Evolutionary conservation across 805 yeast species (phyloP).

Genomic region (Suhomyces xylopsoci): DNA sequence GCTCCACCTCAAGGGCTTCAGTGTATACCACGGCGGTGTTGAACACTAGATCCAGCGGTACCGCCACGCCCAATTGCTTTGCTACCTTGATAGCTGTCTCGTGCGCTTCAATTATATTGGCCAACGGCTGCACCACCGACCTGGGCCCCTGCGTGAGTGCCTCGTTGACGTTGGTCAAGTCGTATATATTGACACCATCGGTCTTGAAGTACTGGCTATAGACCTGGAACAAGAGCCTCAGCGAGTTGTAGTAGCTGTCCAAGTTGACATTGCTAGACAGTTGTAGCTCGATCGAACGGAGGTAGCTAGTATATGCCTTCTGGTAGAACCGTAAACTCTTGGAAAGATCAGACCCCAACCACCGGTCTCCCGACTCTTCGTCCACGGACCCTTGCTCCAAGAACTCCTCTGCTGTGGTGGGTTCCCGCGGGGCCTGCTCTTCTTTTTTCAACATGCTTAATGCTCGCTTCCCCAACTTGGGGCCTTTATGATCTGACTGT

Average conservation of each 20-base stretch:
- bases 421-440: slow-evolving; percentile 13
- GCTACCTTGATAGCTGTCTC: slow-evolving; percentile 33
- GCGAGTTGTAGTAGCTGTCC: slow-evolving; percentile 59
- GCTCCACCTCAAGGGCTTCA: slow-evolving; percentile 42
- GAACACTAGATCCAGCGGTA: slow-evolving; percentile 44
- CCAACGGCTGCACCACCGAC: slow-evolving; percentile 41
- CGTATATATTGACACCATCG: slow-evolving; percentile 41
- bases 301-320: slow-evolving; percentile 48
- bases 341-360: slow-evolving; percentile 63
- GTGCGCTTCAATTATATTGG: slow-evolving; percentile 34
- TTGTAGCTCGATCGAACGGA: slow-evolving; percentile 27
- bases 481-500: slow-evolving; percentile 8
- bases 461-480: slow-evolving; percentile 17
- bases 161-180: slow-evolving; percentile 31
- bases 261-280: slow-evolving; percentile 9
- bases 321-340: slow-evolving; percentile 66
- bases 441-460: slow-evolving; percentile 9
- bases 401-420: slow-evolving; percentile 48
- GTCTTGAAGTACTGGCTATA: slow-evolving; percentile 48
- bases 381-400: slow-evolving; percentile 56
- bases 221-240: slow-evolving; percentile 57
- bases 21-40: slow-evolving; percentile 47
- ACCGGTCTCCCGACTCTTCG: slow-evolving; percentile 76
- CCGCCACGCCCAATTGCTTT: slow-evolving; percentile 3
- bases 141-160: slow-evolving; percentile 22